Conservation (phyloP, 805 yeast genomes). For the Danielia reshetovae region DNA sequence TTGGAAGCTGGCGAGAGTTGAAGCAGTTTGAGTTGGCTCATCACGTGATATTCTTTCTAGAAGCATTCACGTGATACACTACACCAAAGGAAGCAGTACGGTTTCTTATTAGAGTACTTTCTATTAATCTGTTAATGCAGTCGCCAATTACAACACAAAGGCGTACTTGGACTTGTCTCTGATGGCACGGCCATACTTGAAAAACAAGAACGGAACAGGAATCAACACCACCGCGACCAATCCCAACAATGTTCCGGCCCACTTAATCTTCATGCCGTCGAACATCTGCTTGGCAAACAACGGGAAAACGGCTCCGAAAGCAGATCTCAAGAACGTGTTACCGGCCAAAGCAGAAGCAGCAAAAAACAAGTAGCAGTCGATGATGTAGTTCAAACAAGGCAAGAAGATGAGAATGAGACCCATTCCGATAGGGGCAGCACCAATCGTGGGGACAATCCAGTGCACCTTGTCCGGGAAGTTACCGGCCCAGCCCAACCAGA, state of each 20-base stretch:
- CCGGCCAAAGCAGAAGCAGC: slow-evolving; percentile 56
- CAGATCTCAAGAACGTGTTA: slow-evolving; percentile 65
- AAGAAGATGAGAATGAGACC: slow-evolving; percentile 58
- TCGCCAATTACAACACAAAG: slow-evolving; percentile 8
- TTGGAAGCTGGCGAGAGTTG: no score
- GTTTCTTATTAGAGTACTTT: no score
- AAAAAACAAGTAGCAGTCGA: slow-evolving; percentile 64
- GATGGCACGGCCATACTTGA: slow-evolving; percentile 41
- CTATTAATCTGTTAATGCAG: no score
- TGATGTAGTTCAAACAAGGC: slow-evolving; percentile 64
- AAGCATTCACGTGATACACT: no score
- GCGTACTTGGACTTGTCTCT: slow-evolving; percentile 53
- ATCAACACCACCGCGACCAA: slow-evolving; percentile 52
- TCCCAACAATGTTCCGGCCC: slow-evolving; percentile 77
- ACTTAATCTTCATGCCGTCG: slow-evolving; percentile 59
- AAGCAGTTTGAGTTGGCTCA: no score
- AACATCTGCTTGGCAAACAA: slow-evolving; percentile 73
- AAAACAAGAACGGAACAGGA: slow-evolving; percentile 68
- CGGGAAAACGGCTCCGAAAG: slow-evolving; percentile 64
- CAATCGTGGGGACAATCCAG: slow-evolving; percentile 52
- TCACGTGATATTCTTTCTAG: no score
- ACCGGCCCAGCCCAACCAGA: slow-evolving; percentile 21
- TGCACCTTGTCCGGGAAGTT: slow-evolving; percentile 16
- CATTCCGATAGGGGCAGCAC: slow-evolving; percentile 54
- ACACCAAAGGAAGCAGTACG: no score